A percentile compares a stretch with the other conserved stretches of the same genome.
These are phyloP conservation scores for Solanum ossicruentum DNA, from an alignment of 257 asterid genomes.

Conservation along the genomic window DNA sequence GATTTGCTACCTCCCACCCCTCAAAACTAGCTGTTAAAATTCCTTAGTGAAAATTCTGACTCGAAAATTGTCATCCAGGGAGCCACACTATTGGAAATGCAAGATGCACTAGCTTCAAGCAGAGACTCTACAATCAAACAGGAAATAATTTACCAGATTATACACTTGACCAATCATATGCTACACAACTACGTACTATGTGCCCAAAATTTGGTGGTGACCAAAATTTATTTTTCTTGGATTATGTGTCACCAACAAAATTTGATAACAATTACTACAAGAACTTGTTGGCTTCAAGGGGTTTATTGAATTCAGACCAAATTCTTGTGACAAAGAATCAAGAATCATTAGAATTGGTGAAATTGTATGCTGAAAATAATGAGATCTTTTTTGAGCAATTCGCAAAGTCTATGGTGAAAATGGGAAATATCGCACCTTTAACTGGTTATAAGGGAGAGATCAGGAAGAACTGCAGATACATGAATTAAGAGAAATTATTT, in stretches of 20 bases:
- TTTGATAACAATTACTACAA: conserved; percentile 75
- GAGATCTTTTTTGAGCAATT: conserved; percentile 60
- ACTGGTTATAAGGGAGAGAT: conserved; percentile 64
- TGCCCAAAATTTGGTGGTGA: conserved; percentile 84
- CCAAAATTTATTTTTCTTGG: conserved; percentile 59
- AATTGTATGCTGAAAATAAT: conserved; percentile 44
- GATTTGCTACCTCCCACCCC: too few species aligned
- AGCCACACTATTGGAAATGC: conserved; percentile 82
- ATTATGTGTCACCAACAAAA: conserved; percentile 39
- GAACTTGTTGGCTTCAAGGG: conserved; percentile 51
- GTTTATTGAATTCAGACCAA: conserved; percentile 64
- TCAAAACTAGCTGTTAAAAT: neutral
- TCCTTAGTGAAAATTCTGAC: neutral
- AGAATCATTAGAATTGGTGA: conserved; percentile 47
- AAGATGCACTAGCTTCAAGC: conserved; percentile 68
- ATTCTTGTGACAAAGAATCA: conserved; percentile 58
- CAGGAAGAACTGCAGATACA: conserved; percentile 55
- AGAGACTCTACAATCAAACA: conserved; percentile 69
- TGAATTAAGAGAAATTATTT: conserved; percentile 12
- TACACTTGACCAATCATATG: conserved; percentile 43
- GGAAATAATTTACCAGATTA: conserved; percentile 47
- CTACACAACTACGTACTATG: conserved; percentile 38
- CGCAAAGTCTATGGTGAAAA: conserved; percentile 61
- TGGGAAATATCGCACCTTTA: conserved; percentile 80
- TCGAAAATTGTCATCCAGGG: conserved; percentile 17